Percentiles rank a stretch among this genome's conserved stretches.
These are phyloP conservation scores for Mucor irregularis DNA, from an alignment of 371 early-diverging fungal species.

Conservation along the genomic window DNA sequence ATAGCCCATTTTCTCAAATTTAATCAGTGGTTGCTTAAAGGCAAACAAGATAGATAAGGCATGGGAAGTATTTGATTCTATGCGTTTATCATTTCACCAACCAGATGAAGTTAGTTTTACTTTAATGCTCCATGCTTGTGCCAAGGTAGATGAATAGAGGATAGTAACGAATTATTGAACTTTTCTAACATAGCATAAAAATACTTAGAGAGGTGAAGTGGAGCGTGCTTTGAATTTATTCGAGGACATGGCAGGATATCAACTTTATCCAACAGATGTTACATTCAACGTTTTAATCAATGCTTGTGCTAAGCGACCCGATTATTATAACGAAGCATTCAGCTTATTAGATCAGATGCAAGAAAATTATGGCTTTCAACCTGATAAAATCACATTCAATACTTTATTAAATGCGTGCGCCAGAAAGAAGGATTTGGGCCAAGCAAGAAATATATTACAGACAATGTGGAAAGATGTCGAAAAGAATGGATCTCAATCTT, in stretches of 20 bases:
- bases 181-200: slow-evolving; percentile 8
- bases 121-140: slow-evolving; percentile 92
- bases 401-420: slow-evolving; percentile 78
- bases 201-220: slow-evolving; percentile 58
- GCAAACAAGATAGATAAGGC: slow-evolving; percentile 70
- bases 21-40: slow-evolving; percentile 85
- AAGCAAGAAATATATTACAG: slow-evolving; percentile 64
- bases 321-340: slow-evolving; percentile 83
- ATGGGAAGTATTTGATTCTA: slow-evolving; percentile 89
- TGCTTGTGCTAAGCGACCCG: slow-evolving; percentile 80
- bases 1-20: slow-evolving; percentile 70
- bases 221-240: slow-evolving; percentile 84
- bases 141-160: slow-evolving; percentile 48
- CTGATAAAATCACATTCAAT: slow-evolving; percentile 79
- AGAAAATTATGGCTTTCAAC: slow-evolving; percentile 73
- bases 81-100: slow-evolving; percentile 77
- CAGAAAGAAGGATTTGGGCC: slow-evolving; percentile 59
- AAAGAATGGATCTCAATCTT: slow-evolving; percentile 15
- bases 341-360: slow-evolving; percentile 82
- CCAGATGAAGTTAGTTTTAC: slow-evolving; percentile 82
- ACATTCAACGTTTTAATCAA: slow-evolving; percentile 86
- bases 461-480: slow-evolving; percentile 51
- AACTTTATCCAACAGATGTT: slow-evolving; percentile 74
- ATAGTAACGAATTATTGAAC: background rate
- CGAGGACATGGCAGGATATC: slow-evolving; percentile 73